phyloP scores from a whole-genome alignment of 306 rosid species.

The Datisca glomerata region DNA sequence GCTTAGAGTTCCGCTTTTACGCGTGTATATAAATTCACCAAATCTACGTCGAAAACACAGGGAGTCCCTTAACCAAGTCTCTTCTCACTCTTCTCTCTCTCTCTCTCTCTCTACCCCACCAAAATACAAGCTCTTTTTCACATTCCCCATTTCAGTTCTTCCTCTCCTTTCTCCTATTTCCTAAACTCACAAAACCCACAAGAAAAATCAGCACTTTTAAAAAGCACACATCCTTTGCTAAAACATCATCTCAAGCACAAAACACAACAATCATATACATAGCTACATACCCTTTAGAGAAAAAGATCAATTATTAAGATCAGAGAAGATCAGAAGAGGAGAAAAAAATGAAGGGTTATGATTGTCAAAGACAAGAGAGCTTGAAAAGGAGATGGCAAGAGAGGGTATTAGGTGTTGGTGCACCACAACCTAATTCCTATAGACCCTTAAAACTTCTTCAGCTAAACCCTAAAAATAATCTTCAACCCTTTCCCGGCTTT shows the following conservation, averaged over 20 bases:
- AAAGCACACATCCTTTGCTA: neutral
- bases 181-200: conserved; percentile 9
- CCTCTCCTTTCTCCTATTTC: too few species aligned
- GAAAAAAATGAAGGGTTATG: conserved; percentile 49
- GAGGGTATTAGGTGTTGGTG: conserved; percentile 14
- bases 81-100: conserved; percentile 6
- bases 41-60: conserved; percentile 9
- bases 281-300: too few species aligned
- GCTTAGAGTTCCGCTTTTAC: too few species aligned
- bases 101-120: conserved; percentile 9
- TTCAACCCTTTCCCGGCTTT: too few species aligned
- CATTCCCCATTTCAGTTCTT: neutral
- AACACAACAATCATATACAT: neutral
- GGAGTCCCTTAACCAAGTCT: too few species aligned
- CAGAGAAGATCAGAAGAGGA: too few species aligned
- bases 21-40: too few species aligned
- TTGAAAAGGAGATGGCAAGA: conserved; percentile 45
- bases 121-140: conserved; percentile 17
- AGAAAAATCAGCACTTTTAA: neutral
- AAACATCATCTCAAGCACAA: neutral
- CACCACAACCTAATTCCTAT: too few species aligned
- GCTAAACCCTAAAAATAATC: too few species aligned
- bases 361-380: conserved; percentile 42
- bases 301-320: too few species aligned
- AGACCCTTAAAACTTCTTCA: too few species aligned